Percentiles rank a stretch among this genome's conserved stretches.
Conservation (phyloP, 208 protist species). For the Acanthamoeba culbertsoni region DNA sequence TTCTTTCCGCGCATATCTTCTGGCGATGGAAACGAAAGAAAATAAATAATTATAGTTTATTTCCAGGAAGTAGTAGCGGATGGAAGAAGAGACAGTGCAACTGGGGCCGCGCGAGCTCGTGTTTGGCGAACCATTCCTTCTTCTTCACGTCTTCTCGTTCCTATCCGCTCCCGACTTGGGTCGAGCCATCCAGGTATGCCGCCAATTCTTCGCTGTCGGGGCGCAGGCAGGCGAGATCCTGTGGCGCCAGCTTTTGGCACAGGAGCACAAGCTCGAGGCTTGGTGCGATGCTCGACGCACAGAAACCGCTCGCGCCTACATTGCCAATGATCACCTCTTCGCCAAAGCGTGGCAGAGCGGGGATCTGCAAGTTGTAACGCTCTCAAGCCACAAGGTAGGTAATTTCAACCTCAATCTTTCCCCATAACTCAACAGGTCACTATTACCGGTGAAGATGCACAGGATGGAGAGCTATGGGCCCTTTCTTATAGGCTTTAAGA, state of each 20-base stretch:
- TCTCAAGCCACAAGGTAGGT: not conserved
- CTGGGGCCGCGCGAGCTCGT: not conserved
- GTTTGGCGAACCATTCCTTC: not conserved
- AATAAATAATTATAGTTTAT: not conserved
- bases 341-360: not conserved
- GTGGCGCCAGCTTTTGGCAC: not conserved
- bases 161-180: not conserved
- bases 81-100: not conserved
- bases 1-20: no score
- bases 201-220: not conserved
- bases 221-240: not conserved
- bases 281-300: not conserved
- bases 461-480: not conserved
- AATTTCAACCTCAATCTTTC: not conserved
- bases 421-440: not conserved
- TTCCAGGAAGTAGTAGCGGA: no score
- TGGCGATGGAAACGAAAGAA: not conserved
- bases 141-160: slow-evolving; percentile 19
- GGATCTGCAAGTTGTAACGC: not conserved
- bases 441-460: not conserved
- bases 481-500: not conserved
- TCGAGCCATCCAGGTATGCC: not conserved
- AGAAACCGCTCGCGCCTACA: not conserved
- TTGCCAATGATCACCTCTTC: not conserved
- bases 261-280: not conserved